Conservation (phyloP, 2,329 filamentous ascomycete species). For the Rugonectria rugulosa region DNA sequence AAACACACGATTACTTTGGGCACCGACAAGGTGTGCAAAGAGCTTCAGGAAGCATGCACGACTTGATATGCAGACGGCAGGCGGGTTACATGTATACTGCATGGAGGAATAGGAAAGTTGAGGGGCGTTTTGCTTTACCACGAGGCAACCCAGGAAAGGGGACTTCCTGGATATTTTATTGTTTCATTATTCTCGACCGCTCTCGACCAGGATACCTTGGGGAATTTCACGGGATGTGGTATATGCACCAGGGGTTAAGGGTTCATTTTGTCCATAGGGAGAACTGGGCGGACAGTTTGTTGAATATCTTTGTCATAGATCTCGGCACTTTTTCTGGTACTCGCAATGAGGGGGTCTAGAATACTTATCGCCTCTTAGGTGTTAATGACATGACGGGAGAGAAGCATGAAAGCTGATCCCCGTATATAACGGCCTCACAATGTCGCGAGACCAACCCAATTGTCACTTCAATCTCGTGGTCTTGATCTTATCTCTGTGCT, state of each 20-base stretch:
- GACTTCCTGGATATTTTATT: slow-evolving; percentile 10
- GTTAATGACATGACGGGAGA: slow-evolving; percentile 32
- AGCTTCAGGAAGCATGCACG: slow-evolving; percentile 28
- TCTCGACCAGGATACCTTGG: slow-evolving; percentile 20
- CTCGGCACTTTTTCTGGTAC: slow-evolving; percentile 22
- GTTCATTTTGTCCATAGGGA: not conserved
- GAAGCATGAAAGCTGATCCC: slow-evolving; percentile 24
- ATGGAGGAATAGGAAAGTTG: slow-evolving; percentile 26
- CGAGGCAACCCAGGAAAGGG: slow-evolving; percentile 9
- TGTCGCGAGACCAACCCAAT: slow-evolving; percentile 12
- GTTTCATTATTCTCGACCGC: slow-evolving; percentile 15
- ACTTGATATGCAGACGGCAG: slow-evolving; percentile 29
- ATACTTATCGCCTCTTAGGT: slow-evolving; percentile 18
- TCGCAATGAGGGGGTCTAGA: slow-evolving; percentile 18
- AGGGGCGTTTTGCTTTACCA: slow-evolving; percentile 39
- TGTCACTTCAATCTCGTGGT: not conserved
- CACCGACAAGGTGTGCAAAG: slow-evolving; percentile 11
- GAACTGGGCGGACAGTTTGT: slow-evolving; percentile 20
- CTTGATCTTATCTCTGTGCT: not conserved
- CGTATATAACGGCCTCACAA: slow-evolving; percentile 25
- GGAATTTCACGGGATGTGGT: slow-evolving; percentile 21
- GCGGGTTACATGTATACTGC: slow-evolving; percentile 24
- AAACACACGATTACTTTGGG: slow-evolving; percentile 8
- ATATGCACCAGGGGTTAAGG: slow-evolving; percentile 22
- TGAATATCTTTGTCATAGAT: slow-evolving; percentile 34